Percentiles rank a stretch among this genome's conserved stretches.
phyloP scores from a whole-genome alignment of 2,329 filamentous ascomycete genomes.

The Phialophora chinensis region DNA sequence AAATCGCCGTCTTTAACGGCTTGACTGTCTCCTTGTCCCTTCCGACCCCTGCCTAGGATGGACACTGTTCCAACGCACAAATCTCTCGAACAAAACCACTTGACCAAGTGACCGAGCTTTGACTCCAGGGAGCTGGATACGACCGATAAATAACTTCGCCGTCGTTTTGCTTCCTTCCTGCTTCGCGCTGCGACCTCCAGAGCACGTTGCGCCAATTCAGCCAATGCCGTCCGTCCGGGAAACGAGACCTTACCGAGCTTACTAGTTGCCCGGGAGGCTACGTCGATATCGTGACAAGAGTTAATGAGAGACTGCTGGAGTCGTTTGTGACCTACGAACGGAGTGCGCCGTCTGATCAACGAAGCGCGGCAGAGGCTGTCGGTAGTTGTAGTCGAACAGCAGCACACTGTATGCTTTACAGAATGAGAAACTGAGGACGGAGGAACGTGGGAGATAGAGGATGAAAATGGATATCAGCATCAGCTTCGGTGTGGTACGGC shows the following conservation, averaged over 20 bases:
- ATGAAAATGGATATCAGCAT: conserved; percentile 1
- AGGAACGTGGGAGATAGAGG: not conserved
- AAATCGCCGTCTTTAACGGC: not conserved
- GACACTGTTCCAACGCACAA: not conserved
- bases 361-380: not conserved
- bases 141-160: not conserved
- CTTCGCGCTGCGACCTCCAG: not conserved
- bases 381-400: not conserved
- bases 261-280: not conserved
- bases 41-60: too few species aligned
- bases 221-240: not conserved
- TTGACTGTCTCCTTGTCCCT: not conserved
- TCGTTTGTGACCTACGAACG: not conserved
- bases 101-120: not conserved
- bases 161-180: not conserved
- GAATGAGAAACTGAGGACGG: not conserved
- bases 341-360: not conserved
- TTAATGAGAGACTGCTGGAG: not conserved
- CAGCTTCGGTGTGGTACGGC: not conserved
- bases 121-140: not conserved
- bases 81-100: not conserved
- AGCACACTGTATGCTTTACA: not conserved
- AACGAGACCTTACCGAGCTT: not conserved
- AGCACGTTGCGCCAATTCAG: not conserved
- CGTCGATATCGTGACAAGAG: not conserved